A percentile compares a stretch with the other conserved stretches of the same genome.
These are phyloP conservation scores for Primulina tabacum DNA, from an alignment of 257 asterid species.

Conservation along the genomic window DNA sequence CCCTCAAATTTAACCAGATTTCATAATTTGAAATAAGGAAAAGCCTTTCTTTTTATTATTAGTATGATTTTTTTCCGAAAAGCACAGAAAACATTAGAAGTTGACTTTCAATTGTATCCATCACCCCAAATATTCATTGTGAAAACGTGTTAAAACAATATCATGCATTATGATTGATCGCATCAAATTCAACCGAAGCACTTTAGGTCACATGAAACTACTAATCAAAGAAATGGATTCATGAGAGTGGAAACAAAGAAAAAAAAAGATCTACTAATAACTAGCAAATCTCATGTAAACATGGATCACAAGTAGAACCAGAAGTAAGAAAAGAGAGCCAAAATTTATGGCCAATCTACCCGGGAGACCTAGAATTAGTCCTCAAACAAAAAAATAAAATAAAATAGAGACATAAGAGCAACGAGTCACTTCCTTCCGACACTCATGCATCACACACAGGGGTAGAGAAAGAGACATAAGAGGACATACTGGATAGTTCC, in stretches of 20 bases:
- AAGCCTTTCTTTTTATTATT: too few relatives aligned
- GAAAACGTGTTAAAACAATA: not conserved
- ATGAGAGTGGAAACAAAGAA: not conserved
- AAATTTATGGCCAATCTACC: not conserved
- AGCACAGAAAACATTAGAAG: not conserved
- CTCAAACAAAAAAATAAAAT: not conserved
- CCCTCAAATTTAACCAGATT: not conserved
- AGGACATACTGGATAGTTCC: constrained; percentile 74
- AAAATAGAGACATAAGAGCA: not conserved
- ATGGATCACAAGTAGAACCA: not conserved
- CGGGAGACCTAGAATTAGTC: not conserved
- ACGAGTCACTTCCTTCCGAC: not conserved
- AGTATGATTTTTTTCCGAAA: too few relatives aligned
- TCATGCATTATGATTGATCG: not conserved
- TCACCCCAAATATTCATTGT: not conserved
- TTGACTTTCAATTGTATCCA: not conserved
- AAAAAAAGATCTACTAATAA: too few relatives aligned
- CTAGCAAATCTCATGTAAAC: not conserved
- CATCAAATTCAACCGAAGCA: not conserved
- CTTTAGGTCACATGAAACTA: not conserved
- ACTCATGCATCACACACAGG: not conserved
- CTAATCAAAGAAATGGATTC: not conserved
- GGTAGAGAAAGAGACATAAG: constrained; percentile 18
- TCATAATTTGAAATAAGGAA: not conserved
- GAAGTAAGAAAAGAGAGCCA: too few relatives aligned